Percentiles rank a stretch among this genome's conserved stretches.
Evolutionary conservation across 2,329 filamentous ascomycete genomes (phyloP).

Genomic region (Truncatella angustata): DNA sequence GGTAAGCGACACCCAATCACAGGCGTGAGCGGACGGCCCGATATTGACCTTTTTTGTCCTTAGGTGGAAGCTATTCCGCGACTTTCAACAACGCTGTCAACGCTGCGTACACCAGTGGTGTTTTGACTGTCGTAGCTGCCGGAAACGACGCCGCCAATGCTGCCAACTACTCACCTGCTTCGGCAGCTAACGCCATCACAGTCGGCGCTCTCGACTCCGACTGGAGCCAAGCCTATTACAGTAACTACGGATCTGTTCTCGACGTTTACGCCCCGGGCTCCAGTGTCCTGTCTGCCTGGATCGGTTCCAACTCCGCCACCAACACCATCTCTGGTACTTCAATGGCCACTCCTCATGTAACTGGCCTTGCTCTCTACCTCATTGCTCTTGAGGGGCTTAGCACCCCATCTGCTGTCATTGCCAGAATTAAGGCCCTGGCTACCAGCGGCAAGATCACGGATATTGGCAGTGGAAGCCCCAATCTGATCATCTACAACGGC

Average conservation of each 20-base stretch:
- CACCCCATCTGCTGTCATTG: constrained; percentile 5
- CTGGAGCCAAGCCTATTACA: constrained; percentile 36
- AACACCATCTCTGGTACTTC: constrained; percentile 41
- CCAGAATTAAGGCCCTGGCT: constrained; percentile 4
- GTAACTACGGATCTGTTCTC: constrained; percentile 31
- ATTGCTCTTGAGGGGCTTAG: constrained; percentile 8
- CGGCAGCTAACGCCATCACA: constrained; percentile 46
- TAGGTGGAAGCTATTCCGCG: constrained; percentile 1
- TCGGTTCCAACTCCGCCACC: constrained; percentile 29
- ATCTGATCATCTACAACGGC: constrained; percentile 8
- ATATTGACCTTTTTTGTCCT: background rate
- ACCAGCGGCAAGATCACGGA: constrained; percentile 8
- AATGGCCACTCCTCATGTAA: constrained; percentile 46
- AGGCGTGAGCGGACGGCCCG: too few species aligned
- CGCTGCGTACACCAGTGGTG: constrained; percentile 41
- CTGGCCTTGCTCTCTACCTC: constrained; percentile 45
- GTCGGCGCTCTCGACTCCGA: constrained; percentile 45
- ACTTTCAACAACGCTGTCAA: constrained; percentile 45
- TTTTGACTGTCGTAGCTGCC: constrained; percentile 56
- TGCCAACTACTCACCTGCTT: constrained; percentile 45
- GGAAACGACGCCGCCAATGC: constrained; percentile 47
- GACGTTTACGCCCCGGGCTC: constrained; percentile 35
- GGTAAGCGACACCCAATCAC: too few species aligned
- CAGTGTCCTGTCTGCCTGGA: constrained; percentile 33
- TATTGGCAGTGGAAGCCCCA: constrained; percentile 3